Conservation (phyloP, 1,284 basidiomycete genomes). For the Cryptococcus sp. region DNA sequence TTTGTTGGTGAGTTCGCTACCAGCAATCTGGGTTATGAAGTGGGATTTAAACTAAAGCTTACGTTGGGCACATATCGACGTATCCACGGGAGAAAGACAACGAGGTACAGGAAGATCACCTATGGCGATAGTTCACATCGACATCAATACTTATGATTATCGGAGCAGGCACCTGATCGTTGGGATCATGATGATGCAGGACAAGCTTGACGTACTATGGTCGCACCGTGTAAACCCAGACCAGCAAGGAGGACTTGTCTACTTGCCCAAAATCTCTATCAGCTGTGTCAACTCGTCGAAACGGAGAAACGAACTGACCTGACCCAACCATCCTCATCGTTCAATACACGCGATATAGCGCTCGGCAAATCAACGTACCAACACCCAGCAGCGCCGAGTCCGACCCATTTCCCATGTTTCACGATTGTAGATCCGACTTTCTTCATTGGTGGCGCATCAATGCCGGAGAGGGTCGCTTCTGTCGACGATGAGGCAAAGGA, state of each 20-base stretch:
- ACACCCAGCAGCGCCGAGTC: slow-evolving; percentile 36
- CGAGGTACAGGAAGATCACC: slow-evolving; percentile 52
- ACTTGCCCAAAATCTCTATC: not conserved
- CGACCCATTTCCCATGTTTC: slow-evolving; percentile 52
- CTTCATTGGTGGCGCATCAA: slow-evolving; percentile 11
- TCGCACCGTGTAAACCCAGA: slow-evolving; percentile 34
- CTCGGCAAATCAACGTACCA: slow-evolving; percentile 43
- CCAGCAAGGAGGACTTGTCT: slow-evolving; percentile 31
- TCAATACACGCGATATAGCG: slow-evolving; percentile 22
- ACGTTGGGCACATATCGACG: slow-evolving; percentile 52
- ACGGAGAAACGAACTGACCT: slow-evolving; percentile 17
- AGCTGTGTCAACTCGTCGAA: not conserved
- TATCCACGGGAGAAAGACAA: slow-evolving; percentile 51
- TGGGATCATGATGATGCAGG: not conserved
- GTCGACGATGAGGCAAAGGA: slow-evolving; percentile 29
- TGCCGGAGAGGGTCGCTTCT: slow-evolving; percentile 14
- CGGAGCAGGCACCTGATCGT: not conserved
- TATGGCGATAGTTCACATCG: slow-evolving; percentile 6
- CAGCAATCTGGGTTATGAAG: not conserved
- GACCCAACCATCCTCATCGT: slow-evolving; percentile 27
- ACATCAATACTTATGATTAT: not conserved
- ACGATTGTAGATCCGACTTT: slow-evolving; percentile 14
- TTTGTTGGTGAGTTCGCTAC: not conserved
- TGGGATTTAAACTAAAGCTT: slow-evolving; percentile 11
- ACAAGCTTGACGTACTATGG: slow-evolving; percentile 32